These are phyloP conservation scores for Hymenochaete sp. DNA, from an alignment of 1,284 basidiomycete genomes.

Conservation along the genomic window DNA sequence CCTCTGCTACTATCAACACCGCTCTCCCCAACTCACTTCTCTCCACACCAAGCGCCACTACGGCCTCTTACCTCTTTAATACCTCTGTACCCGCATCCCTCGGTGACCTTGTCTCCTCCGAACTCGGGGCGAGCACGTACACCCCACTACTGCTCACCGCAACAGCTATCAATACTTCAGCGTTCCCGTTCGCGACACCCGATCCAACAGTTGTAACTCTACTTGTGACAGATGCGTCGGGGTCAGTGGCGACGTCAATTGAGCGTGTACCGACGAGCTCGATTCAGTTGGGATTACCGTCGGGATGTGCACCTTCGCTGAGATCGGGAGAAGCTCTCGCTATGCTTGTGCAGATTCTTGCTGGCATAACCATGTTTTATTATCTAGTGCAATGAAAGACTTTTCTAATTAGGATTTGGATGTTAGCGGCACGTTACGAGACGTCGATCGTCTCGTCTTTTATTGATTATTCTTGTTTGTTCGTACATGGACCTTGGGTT, in stretches of 20 bases:
- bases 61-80: slow-evolving; percentile 65
- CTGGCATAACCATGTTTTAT: too few species aligned
- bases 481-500: too few species aligned
- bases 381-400: too few species aligned
- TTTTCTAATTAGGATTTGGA: too few species aligned
- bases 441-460: too few species aligned
- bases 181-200: slow-evolving; percentile 29
- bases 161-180: slow-evolving; percentile 23
- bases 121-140: slow-evolving; percentile 64
- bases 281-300: slow-evolving; percentile 30
- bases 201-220: slow-evolving; percentile 29
- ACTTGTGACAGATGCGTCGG: slow-evolving; percentile 29
- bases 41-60: slow-evolving; percentile 54
- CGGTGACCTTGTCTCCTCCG: slow-evolving; percentile 47
- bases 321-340: too few species aligned
- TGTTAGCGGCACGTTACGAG: too few species aligned
- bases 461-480: too few species aligned
- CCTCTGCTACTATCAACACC: slow-evolving; percentile 59
- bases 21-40: slow-evolving; percentile 71
- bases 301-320: too few species aligned
- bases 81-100: slow-evolving; percentile 47
- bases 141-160: slow-evolving; percentile 38
- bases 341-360: too few species aligned
- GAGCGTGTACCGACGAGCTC: slow-evolving; percentile 25
- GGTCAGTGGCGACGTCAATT: slow-evolving; percentile 26